Percentiles rank a stretch among this genome's conserved stretches.
These are phyloP conservation scores for Peronospora belbahrii DNA, from an alignment of 352 stramenopile genomes.

Conservation along the genomic window DNA sequence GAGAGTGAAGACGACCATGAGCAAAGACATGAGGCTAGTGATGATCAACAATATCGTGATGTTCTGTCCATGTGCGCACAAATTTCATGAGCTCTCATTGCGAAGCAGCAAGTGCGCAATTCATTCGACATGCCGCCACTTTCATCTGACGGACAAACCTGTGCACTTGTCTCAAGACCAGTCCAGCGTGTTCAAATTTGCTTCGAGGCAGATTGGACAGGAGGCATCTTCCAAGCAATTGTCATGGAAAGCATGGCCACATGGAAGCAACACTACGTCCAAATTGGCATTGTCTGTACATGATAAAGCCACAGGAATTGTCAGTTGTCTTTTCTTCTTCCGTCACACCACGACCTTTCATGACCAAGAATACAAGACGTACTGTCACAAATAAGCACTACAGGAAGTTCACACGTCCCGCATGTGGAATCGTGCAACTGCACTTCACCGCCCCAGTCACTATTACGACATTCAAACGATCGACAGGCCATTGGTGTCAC, in stretches of 20 bases:
- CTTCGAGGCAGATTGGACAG: conserved; percentile 65
- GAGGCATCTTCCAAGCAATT: conserved; percentile 50
- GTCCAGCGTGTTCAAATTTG: conserved; percentile 40
- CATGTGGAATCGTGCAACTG: conserved; percentile 79
- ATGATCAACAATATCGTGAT: too few relatives aligned
- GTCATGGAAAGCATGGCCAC: conserved; percentile 72
- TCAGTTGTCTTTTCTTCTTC: not conserved
- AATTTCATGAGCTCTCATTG: too few relatives aligned
- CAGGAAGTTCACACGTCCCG: conserved; percentile 59
- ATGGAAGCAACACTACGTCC: conserved; percentile 67
- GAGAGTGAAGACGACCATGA: too few relatives aligned
- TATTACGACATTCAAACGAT: conserved; percentile 77
- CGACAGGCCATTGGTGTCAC: conserved; percentile 23
- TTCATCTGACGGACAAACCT: too few relatives aligned
- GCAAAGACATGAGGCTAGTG: too few relatives aligned
- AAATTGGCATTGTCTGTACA: conserved; percentile 63
- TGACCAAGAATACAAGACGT: conserved; percentile 15
- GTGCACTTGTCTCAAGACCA: conserved; percentile 27
- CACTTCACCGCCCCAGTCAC: conserved; percentile 82
- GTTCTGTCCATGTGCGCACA: too few relatives aligned
- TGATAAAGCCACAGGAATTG: not conserved
- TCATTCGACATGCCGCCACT: too few relatives aligned
- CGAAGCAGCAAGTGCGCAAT: too few relatives aligned
- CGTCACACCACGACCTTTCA: not conserved
- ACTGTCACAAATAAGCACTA: conserved; percentile 79